Percentiles rank a stretch among this genome's conserved stretches.
Conservation (phyloP, 495 filamentous ascomycete genomes). For the Entonaema liquescens region DNA sequence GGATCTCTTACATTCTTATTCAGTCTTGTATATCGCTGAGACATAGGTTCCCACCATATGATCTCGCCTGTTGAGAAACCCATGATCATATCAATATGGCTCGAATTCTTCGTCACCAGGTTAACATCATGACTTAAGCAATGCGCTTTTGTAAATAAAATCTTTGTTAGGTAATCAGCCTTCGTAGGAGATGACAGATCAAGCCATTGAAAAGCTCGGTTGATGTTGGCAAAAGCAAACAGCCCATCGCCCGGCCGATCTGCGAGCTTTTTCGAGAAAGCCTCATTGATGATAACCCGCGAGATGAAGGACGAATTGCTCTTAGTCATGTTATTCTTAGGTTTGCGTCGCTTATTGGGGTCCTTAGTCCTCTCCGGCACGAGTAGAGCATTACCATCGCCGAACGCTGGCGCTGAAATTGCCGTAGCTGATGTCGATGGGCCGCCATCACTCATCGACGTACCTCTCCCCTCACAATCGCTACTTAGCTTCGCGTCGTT, state of each 20-base stretch:
- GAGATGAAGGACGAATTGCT: slow-evolving; percentile 98
- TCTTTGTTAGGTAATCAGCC: slow-evolving; percentile 90
- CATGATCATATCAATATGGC: slow-evolving; percentile 90
- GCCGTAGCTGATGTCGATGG: slow-evolving; percentile 43
- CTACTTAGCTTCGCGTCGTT: slow-evolving; percentile 61
- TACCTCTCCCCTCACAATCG: slow-evolving; percentile 56
- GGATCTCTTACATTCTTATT: slow-evolving; percentile 82
- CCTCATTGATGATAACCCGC: slow-evolving; percentile 89
- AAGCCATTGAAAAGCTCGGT: slow-evolving; percentile 83
- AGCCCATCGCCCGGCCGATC: slow-evolving; percentile 81
- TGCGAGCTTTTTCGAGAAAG: slow-evolving; percentile 74
- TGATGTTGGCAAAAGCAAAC: slow-evolving; percentile 93
- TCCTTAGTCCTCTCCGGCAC: slow-evolving; percentile 71
- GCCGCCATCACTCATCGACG: slow-evolving; percentile 50
- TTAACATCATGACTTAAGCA: slow-evolving; percentile 96
- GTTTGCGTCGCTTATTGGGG: slow-evolving; percentile 80
- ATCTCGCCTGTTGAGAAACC: slow-evolving; percentile 96
- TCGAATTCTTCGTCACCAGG: slow-evolving; percentile 74
- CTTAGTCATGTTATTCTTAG: slow-evolving; percentile 96
- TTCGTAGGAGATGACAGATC: slow-evolving; percentile 66
- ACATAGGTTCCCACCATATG: slow-evolving; percentile 98
- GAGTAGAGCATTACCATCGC: slow-evolving; percentile 84
- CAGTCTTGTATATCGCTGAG: slow-evolving; percentile 91
- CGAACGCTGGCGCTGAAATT: slow-evolving; percentile 73
- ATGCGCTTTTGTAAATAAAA: slow-evolving; percentile 95